Base-by-base conservation (phyloP, 441 rosid genomes). In the Euphorbia corollata region DNA sequence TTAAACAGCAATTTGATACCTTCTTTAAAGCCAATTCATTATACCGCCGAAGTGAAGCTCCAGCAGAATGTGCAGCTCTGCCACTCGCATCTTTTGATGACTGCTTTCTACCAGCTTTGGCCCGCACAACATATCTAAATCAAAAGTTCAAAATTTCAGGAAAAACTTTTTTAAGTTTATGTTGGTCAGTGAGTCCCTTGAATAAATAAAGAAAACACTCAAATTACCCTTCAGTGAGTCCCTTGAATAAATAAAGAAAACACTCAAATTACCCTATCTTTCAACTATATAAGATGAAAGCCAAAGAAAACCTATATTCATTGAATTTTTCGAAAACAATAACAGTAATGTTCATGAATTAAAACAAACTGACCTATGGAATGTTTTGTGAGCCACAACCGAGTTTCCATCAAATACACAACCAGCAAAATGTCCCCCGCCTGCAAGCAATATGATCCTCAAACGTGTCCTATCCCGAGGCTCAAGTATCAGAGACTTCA, bases 71-170 rank as follows among this genome's bases (percentile, higher is more conserved):
- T 23, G 83, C 81, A 73, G 86, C 76, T 78, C 86, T 88, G 71
- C 98, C 99, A 68, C 83, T 73, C 68, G 79, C 96, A 80, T 94
- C 97, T 78, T 94, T 94, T 8, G 92, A 80, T 50, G 99, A 91
- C 86, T 94, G 99, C 57, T 87, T 91, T 80, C 84, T 91, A 59
- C 99, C 99, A 70, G 99, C 94, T 90, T 86, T 94, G 69, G 98
- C 98, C 82, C 99, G 85, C 70, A 94, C 96, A 39, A 91, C 97
- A 62, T 94, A 94, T 78, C 99, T 93, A 73, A 55, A 78, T 61
- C 68, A 61, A 60, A 4, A 54, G 47, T 12, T 47, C 38, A 64
- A 59, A 38, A 24, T 63, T 69, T 69, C 39, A 71, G 63, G 34
- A 61, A 30, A 4, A 71, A 56, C 20, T 22, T 5, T 22, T 5